Conservation (phyloP, 2,329 filamentous ascomycete species). For the Colletotrichum sidae region DNA sequence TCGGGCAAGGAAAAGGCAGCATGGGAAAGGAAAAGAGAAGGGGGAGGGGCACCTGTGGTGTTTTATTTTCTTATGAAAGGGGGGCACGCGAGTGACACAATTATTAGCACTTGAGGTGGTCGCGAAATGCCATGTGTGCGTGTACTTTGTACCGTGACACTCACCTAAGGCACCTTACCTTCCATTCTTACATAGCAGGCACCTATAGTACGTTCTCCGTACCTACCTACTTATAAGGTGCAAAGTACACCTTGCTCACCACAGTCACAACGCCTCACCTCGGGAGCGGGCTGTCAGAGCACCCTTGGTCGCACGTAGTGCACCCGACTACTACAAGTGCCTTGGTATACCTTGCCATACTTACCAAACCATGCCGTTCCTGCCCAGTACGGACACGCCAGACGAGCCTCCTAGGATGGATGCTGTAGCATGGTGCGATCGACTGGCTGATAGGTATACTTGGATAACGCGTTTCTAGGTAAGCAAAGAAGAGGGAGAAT, state of each 20-base stretch:
- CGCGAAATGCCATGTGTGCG: not conserved
- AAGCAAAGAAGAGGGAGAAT: not conserved
- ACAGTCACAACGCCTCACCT: too few relatives aligned
- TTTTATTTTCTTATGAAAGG: constrained; percentile 38
- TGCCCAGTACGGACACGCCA: not conserved
- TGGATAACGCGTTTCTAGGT: not conserved
- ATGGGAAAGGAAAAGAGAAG: constrained; percentile 17
- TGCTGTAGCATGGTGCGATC: constrained; percentile 27
- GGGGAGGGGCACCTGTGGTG: constrained; percentile 28
- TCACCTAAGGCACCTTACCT: too few relatives aligned
- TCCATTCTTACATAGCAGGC: too few relatives aligned
- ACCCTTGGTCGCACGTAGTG: too few relatives aligned
- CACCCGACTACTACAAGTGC: too few relatives aligned
- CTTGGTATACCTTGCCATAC: too few relatives aligned
- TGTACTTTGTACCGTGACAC: too few relatives aligned
- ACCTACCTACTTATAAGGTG: too few relatives aligned
- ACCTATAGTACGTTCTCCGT: too few relatives aligned
- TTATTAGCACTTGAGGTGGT: constrained; percentile 23
- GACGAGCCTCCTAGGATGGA: constrained; percentile 3
- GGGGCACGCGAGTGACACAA: constrained; percentile 37
- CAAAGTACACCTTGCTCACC: too few relatives aligned
- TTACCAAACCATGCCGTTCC: too few relatives aligned
- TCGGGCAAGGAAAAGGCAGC: constrained; percentile 25
- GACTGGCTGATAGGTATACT: constrained; percentile 16
- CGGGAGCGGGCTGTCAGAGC: too few relatives aligned